Evolutionary conservation across 208 protist genomes (phyloP).

Genomic region (Acanthamoeba culbertsoni): DNA sequence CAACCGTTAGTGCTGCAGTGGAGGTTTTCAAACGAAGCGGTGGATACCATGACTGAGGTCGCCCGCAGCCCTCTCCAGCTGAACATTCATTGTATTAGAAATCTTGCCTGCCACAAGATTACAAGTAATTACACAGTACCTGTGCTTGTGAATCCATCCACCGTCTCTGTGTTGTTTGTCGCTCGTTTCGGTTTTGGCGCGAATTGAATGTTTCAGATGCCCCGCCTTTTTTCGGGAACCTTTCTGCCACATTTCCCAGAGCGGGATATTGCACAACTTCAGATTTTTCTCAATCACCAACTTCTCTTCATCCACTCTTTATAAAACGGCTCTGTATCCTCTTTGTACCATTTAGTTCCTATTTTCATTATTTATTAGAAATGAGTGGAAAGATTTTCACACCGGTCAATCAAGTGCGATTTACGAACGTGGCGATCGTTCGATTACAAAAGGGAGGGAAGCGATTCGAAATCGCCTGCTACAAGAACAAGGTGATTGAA

Average conservation of each 20-base stretch:
- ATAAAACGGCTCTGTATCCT: too few species aligned
- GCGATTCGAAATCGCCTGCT: constrained; percentile 91
- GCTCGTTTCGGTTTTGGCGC: background rate
- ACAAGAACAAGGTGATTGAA: constrained; percentile 88
- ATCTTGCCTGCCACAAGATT: background rate
- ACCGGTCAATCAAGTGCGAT: constrained; percentile 86
- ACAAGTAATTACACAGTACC: background rate
- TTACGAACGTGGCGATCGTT: constrained; percentile 91
- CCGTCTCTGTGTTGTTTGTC: background rate
- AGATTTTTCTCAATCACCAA: too few species aligned
- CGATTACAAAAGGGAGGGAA: constrained; percentile 84
- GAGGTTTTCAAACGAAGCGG: background rate
- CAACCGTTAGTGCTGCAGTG: background rate
- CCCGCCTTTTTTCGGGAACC: too few species aligned
- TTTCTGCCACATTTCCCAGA: too few species aligned
- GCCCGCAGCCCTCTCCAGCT: background rate
- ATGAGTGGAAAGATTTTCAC: constrained; percentile 72
- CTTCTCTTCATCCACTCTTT: background rate
- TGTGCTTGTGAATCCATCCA: background rate
- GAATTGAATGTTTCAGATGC: background rate
- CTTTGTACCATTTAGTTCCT: too few species aligned
- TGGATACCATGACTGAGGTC: background rate
- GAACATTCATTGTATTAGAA: too few species aligned
- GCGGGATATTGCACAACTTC: too few species aligned
- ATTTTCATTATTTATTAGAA: background rate